Conservation (phyloP, 768 basidiomycete species). For the Russula compacta region DNA sequence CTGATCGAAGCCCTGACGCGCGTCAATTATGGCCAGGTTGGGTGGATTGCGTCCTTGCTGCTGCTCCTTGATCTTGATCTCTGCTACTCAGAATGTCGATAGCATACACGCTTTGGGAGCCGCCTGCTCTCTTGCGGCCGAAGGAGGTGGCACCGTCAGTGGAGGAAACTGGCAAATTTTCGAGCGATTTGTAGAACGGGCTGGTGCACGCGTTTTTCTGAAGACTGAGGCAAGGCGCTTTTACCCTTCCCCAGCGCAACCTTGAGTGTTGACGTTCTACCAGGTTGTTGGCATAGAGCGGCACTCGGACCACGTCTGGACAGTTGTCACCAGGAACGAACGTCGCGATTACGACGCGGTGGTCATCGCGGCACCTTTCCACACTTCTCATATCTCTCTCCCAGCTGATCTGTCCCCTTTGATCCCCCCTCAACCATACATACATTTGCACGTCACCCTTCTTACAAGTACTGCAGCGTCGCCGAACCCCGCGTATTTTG, state of each 20-base stretch:
- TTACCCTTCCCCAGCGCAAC: not conserved
- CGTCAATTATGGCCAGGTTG: conserved; percentile 73
- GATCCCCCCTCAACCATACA: conserved; percentile 66
- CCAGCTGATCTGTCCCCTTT: conserved; percentile 38
- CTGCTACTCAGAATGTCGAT: conserved; percentile 43
- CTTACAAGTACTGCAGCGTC: conserved; percentile 64
- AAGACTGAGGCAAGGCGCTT: conserved; percentile 50
- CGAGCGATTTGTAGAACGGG: conserved; percentile 63
- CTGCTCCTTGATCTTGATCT: not conserved
- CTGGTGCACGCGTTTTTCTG: conserved; percentile 60
- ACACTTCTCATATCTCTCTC: conserved; percentile 51
- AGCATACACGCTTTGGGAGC: conserved; percentile 74
- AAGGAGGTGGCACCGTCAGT: conserved; percentile 51
- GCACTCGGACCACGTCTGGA: conserved; percentile 36
- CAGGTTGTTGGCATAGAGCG: conserved; percentile 34
- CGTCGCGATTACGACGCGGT: conserved; percentile 51
- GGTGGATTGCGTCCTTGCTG: not conserved
- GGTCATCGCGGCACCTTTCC: conserved; percentile 82
- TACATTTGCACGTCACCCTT: conserved; percentile 82
- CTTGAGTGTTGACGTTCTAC: conserved; percentile 20
- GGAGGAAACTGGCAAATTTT: conserved; percentile 86
- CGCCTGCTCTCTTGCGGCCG: conserved; percentile 59
- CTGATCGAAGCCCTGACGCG: conserved; percentile 64
- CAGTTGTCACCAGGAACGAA: conserved; percentile 40
- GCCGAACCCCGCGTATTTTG: conserved; percentile 63